Evolutionary conservation across 805 yeast species (phyloP), one percentile per base, ranked within the genome.

Genomic region (Lachancea waltii): DNA sequence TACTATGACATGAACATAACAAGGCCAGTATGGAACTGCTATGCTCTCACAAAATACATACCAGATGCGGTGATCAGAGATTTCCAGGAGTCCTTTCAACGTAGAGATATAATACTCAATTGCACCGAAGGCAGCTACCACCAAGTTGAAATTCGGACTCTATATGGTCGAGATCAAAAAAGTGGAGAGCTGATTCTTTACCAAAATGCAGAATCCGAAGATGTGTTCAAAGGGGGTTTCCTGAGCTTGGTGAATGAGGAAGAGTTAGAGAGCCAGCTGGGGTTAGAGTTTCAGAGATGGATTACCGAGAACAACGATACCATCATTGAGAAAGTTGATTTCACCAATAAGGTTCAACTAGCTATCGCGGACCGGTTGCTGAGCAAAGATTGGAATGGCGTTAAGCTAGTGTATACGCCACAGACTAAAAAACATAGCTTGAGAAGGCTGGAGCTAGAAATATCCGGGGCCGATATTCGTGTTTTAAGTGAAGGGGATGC

Each of bases 281-380:
- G 30, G 3, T 16, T 3, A 17, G 19, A 7, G 13, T 30, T 30
- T n/a, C 15, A 28, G 17, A 21, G 29, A 18, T 29, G 33, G 39
- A 21, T 35, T 15, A 23, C 33, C 5, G 33, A 29, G 27, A 30
- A 35, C 22, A 29, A 19, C 18, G 35, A 30, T 10, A 10, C 17
- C 17, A 22, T 36, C 13, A 32, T 36, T 13, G 35, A 54, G 37
- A 50, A 58, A 0, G 16, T 62, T 15, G 29, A 20, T 8, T 53
- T 63, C 26, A 50, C 50, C 15, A 46, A 54, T 2, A 28, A 33
- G 3, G 42, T 47, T 20, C 54, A 61, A 43, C 41, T 57, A 9
- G 48, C 38, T 0, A 41, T 57, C 4, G 44, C 60, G 15, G 60
- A 60, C 24, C 39, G 48, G 6, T 43, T 54, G 3, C 42, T 53